A percentile compares a stretch with the other conserved stretches of the same genome.
These are phyloP conservation scores for Chenopodium album DNA, from an alignment of 148 eudicot species.

Conservation along the genomic window DNA sequence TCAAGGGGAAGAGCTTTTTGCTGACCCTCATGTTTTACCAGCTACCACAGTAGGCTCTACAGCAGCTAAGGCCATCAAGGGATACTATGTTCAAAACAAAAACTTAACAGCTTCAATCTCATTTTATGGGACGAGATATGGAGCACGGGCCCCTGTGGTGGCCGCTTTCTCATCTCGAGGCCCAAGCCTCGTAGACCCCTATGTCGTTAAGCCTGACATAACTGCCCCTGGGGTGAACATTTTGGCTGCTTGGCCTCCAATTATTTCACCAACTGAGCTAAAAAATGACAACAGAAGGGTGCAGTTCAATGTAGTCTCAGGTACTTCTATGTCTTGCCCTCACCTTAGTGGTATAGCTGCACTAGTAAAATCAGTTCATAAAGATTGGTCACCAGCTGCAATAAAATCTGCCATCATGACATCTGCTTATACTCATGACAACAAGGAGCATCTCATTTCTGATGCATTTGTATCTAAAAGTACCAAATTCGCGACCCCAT, in stretches of 20 bases:
- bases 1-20: constrained; percentile 62
- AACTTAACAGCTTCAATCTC: constrained; percentile 41
- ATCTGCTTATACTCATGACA: constrained; percentile 50
- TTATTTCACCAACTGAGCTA: constrained; percentile 50
- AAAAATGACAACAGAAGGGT: constrained; percentile 50
- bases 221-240: constrained; percentile 74
- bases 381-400: constrained; percentile 72
- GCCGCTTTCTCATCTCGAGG: constrained; percentile 75
- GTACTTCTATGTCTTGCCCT: constrained; percentile 84
- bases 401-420: constrained; percentile 78
- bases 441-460: constrained; percentile 30
- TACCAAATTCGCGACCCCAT: constrained; percentile 49
- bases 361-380: constrained; percentile 53
- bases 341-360: constrained; percentile 67
- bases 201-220: constrained; percentile 67
- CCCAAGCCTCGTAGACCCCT: constrained; percentile 55
- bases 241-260: constrained; percentile 74
- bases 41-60: constrained; percentile 52
- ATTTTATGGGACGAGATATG: constrained; percentile 48
- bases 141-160: constrained; percentile 54
- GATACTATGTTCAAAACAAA: constrained; percentile 25
- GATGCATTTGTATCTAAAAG: constrained; percentile 38
- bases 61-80: constrained; percentile 43
- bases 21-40: constrained; percentile 65
- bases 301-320: constrained; percentile 58